Percentiles rank a stretch among this genome's conserved stretches.
Conservation (phyloP, 2,329 filamentous ascomycete genomes). For the Colletotrichum chrysophilum region DNA sequence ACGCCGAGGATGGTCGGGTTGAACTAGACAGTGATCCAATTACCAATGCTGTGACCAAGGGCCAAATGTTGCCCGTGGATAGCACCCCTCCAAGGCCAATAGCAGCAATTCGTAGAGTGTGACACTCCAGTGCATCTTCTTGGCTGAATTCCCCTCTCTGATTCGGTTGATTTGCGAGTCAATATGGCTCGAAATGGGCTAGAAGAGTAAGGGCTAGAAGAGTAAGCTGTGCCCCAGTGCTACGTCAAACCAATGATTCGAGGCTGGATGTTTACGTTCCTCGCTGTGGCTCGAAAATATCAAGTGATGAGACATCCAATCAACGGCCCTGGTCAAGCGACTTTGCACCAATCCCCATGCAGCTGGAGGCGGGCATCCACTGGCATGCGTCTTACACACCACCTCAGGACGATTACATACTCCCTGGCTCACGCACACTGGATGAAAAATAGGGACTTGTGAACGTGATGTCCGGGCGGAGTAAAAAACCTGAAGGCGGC, state of each 20-base stretch:
- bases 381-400: constrained; percentile 15
- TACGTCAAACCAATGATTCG: background rate
- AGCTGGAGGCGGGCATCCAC: background rate
- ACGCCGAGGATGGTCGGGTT: background rate
- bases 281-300: background rate
- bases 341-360: background rate
- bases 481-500: background rate
- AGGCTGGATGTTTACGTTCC: background rate
- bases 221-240: background rate
- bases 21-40: background rate
- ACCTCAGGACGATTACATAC: background rate
- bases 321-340: background rate
- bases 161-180: background rate
- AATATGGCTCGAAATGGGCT: background rate
- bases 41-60: background rate
- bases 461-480: background rate
- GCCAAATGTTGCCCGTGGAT: background rate
- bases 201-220: background rate
- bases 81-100: background rate
- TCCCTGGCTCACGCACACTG: background rate
- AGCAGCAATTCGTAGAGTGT: background rate
- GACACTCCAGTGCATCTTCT: background rate
- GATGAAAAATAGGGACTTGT: background rate
- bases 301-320: background rate
- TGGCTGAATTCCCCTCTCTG: background rate